Conservation (phyloP, 2,329 filamentous ascomycete genomes). For the Dactylellina sp. region DNA sequence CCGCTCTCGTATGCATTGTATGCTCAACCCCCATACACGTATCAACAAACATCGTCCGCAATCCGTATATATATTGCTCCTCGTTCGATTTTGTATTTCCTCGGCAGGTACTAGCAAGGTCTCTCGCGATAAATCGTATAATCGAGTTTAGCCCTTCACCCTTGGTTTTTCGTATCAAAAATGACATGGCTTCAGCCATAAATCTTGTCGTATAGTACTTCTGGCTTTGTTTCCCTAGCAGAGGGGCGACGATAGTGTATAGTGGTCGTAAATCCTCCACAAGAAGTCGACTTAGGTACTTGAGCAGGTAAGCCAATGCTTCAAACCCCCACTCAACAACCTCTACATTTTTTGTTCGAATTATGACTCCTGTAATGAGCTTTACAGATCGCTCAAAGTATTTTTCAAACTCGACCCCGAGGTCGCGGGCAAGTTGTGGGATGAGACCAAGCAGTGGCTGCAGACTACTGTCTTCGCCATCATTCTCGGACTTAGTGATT, state of each 20-base stretch:
- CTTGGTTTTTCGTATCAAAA: slow-evolving; percentile 89
- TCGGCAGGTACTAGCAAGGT: slow-evolving; percentile 67
- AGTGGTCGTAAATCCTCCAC: slow-evolving; percentile 87
- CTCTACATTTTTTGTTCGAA: slow-evolving; percentile 79
- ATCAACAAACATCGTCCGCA: slow-evolving; percentile 93
- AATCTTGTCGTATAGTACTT: slow-evolving; percentile 91
- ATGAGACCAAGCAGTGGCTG: slow-evolving; percentile 90
- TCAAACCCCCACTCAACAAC: slow-evolving; percentile 99
- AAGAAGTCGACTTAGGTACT: slow-evolving; percentile 89
- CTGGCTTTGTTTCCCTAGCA: slow-evolving; percentile 84
- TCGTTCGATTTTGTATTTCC: slow-evolving; percentile 62
- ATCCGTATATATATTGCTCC: slow-evolving; percentile 79
- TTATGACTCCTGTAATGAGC: slow-evolving; percentile 81
- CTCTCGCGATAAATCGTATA: slow-evolving; percentile 77
- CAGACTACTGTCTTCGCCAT: slow-evolving; percentile 80
- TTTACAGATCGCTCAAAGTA: slow-evolving; percentile 82
- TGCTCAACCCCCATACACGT: slow-evolving; percentile 74
- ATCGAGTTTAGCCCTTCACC: slow-evolving; percentile 78
- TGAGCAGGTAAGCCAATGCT: slow-evolving; percentile 94
- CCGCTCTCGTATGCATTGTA: slow-evolving; percentile 71
- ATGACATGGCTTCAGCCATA: slow-evolving; percentile 93
- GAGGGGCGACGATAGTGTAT: slow-evolving; percentile 78
- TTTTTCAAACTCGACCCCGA: slow-evolving; percentile 87
- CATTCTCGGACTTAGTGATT: slow-evolving; percentile 81
- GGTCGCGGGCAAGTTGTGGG: slow-evolving; percentile 92